These are phyloP conservation scores for Oryza coarctata DNA, from an alignment of 176 grass and related monocot species.

Conservation along the genomic window DNA sequence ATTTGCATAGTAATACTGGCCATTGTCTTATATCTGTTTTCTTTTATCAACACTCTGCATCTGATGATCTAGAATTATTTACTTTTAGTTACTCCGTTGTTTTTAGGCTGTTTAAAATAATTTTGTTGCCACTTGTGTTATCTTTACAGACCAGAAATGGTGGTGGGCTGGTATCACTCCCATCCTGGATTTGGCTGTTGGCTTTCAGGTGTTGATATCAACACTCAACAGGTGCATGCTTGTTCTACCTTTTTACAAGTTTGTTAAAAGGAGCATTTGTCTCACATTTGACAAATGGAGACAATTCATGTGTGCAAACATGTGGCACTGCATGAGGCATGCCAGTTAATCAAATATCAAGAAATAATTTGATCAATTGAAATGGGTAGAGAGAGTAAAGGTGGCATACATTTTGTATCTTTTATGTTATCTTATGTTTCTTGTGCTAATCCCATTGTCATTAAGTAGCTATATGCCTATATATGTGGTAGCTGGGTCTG, in stretches of 20 bases:
- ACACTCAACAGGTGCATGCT: conserved; percentile 81
- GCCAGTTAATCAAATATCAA: not conserved
- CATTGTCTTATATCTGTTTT: not conserved
- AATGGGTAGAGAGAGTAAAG: not conserved
- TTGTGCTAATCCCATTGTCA: not conserved
- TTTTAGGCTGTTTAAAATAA: conserved; percentile 3
- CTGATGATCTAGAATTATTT: conserved; percentile 12
- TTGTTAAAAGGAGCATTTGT: not conserved
- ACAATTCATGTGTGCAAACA: not conserved
- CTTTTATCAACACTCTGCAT: not conserved
- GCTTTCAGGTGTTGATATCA: conserved; percentile 97
- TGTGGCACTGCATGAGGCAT: not conserved
- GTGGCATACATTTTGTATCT: not conserved
- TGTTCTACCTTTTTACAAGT: not conserved
- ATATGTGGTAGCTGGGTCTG: not conserved
- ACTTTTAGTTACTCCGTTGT: not conserved
- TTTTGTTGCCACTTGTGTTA: not conserved
- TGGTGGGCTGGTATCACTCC: conserved; percentile 99
- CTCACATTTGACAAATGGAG: not conserved
- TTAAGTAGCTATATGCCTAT: not conserved
- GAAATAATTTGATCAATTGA: not conserved
- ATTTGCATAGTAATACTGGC: not conserved
- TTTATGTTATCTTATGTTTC: not conserved
- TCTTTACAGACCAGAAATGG: conserved; percentile 90
- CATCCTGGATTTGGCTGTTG: conserved; percentile 97